A percentile compares a stretch with the other conserved stretches of the same genome.
Conservation (phyloP, 2,329 filamentous ascomycete genomes). For the Purpureocillium takamizusanense region DNA sequence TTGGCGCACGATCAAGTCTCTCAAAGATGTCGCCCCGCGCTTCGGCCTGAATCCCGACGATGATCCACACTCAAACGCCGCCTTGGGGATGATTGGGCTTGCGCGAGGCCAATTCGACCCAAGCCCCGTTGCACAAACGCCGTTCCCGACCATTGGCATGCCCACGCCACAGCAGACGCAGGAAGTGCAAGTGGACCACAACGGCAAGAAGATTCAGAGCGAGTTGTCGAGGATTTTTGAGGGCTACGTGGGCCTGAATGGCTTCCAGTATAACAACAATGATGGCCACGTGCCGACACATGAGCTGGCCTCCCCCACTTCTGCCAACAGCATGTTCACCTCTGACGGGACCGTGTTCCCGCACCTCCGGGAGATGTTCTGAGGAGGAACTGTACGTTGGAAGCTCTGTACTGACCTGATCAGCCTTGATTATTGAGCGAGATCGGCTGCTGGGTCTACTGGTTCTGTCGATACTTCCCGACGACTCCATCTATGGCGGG, state of each 20-base stretch:
- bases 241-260: conserved; percentile 25
- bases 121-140: conserved; percentile 9
- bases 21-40: conserved; percentile 63
- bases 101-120: conserved; percentile 29
- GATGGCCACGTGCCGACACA: conserved; percentile 14
- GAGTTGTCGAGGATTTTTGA: conserved; percentile 43
- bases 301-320: conserved; percentile 14
- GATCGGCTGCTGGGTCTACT: too few species aligned
- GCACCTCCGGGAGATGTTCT: conserved; percentile 29
- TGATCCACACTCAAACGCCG: conserved; percentile 42
- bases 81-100: conserved; percentile 46
- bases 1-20: conserved; percentile 62
- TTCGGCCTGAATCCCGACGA: conserved; percentile 47
- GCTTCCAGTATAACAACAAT: conserved; percentile 20
- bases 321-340: conserved; percentile 13
- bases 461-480: too few species aligned
- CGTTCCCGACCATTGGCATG: conserved; percentile 20
- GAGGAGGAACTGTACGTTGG: neutral
- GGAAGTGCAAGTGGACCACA: conserved; percentile 20
- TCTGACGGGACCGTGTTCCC: conserved; percentile 24
- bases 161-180: conserved; percentile 14
- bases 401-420: neutral
- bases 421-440: too few species aligned
- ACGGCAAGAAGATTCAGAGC: conserved; percentile 40
- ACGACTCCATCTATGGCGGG: too few species aligned